These are phyloP conservation scores for Diplotaxis tenuifolia DNA, from an alignment of 345 rosid species.

Conservation along the genomic window DNA sequence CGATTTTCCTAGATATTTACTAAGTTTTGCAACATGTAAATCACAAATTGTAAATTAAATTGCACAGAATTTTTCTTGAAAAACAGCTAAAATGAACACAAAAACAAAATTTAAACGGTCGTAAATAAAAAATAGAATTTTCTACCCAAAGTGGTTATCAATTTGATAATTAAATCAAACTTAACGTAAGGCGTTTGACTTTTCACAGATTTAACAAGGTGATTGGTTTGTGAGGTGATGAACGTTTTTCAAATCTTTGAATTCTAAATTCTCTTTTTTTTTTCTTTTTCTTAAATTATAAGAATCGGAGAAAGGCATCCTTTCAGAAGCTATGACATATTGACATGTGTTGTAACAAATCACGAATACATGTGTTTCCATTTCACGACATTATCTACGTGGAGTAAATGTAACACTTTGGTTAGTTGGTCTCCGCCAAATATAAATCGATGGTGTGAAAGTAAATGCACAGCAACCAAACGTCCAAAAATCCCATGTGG, in stretches of 20 bases:
- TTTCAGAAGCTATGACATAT: neutral
- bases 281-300: too few species aligned
- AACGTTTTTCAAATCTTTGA: too few species aligned
- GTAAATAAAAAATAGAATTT: too few species aligned
- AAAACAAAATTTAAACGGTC: too few species aligned
- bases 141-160: neutral
- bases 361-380: neutral
- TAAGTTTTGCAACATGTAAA: neutral
- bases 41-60: neutral
- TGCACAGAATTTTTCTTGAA: neutral
- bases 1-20: neutral
- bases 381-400: neutral
- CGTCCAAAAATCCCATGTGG: constrained; percentile 8
- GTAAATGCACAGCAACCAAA: neutral
- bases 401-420: neutral
- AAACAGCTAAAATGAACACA: too few species aligned
- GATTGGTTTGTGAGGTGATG: neutral
- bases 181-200: neutral
- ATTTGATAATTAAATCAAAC: too few species aligned
- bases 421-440: neutral
- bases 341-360: neutral
- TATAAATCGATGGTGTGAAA: neutral
- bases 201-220: neutral
- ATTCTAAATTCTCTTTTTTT: neutral
- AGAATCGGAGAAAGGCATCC: neutral